Base-by-base conservation (phyloP, 768 basidiomycete genomes). In the Fomitopsis pulvina region DNA sequence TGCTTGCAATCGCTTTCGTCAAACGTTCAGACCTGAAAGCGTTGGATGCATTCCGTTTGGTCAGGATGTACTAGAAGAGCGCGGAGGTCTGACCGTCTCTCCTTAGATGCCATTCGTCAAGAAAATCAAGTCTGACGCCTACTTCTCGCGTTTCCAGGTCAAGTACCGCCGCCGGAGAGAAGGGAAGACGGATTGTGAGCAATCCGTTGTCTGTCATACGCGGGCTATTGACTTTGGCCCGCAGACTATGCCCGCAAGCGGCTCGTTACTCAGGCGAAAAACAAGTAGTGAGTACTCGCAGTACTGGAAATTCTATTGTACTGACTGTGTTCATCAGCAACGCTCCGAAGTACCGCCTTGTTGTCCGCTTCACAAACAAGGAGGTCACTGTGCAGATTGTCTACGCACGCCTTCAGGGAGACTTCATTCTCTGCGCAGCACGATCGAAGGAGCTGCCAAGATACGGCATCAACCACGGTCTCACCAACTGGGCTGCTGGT, bases 401-500 rank as follows among this genome's bases (percentile, higher is more conserved):
- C 69, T 98, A 97, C 65, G 94, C 96, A 58, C 96, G 95, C 61
- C 77, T 99, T 56, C 92, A 95, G 71, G 96, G 96, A 55, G 96
- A 99, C 71, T 89, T 95, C 63, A 81, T 98, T 60, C 77, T 99
- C 60, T 81, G 81, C 50, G 77, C 90, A 44, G 96, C 96, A 52
- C 82, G 78, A 58, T 96, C 96, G 45, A 77, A 75, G 65, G 96
- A 99, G 71, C 86, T 98, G 43, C 92, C 92, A 50, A 78, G 82
- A 64, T 99, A 96, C 68, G 96, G 96, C 55, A 95, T 99, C 71
- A 87, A 87, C 67, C 94, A 98, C 69, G 96, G 96, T 71, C 78
- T 99, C 45, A 98, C 95, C 52, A 99, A 99, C 78, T 98, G 96
- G 96, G 77, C 93, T 54, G 94, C 96, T 57, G 90, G 91, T 92